Base-by-base conservation (phyloP, 768 basidiomycete species). In the Gymnopilus dilepis region DNA sequence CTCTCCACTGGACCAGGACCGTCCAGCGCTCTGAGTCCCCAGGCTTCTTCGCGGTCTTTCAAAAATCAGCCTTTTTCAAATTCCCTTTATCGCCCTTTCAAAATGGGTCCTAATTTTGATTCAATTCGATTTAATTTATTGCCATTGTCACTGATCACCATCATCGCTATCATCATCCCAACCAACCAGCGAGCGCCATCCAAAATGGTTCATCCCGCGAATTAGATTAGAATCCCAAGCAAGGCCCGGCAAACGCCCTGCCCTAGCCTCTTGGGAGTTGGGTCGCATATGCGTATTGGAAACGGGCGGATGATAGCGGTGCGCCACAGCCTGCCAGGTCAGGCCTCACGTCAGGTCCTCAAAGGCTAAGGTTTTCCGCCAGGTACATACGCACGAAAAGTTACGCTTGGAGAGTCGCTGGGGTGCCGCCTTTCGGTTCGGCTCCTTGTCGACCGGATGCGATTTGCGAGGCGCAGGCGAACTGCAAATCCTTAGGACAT, bases 271-370 rank as follows among this genome's bases (percentile, higher is more conserved):
- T 8, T 2, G 34, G 2, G 3, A 3, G 2, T 37, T 9, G 34
- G 9, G 34, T 15, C 9, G 34, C 34, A 37, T 9, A 37, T 37
- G 34, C 34, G 34, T 15, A 37, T 15, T 37, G n/a, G n/a, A n/a
- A n/a, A n/a, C n/a, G n/a, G n/a, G n/a, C n/a, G n/a, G n/a, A n/a
- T n/a, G n/a, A n/a, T n/a, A n/a, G n/a, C 6, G 42, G 5, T 45
- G 47, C 47, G 47, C 47, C 47, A 50, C 47, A 50, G n/a, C 47
- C 47, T n/a, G n/a, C n/a, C n/a, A n/a, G n/a, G n/a, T n/a, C n/a
- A 50, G 47, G 28, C 31, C 47, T 28, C 28, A 50, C 6, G 4
- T 13, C 26, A 11, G 15, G 3, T 4, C 47, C 28, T n/a, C 13
- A 15, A 34, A 6, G 33, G 33, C 28, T 28, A 15, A 48, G 47